phyloP scores from a whole-genome alignment of 2,329 filamentous ascomycete genomes.

The Magnaporthales sp. region DNA sequence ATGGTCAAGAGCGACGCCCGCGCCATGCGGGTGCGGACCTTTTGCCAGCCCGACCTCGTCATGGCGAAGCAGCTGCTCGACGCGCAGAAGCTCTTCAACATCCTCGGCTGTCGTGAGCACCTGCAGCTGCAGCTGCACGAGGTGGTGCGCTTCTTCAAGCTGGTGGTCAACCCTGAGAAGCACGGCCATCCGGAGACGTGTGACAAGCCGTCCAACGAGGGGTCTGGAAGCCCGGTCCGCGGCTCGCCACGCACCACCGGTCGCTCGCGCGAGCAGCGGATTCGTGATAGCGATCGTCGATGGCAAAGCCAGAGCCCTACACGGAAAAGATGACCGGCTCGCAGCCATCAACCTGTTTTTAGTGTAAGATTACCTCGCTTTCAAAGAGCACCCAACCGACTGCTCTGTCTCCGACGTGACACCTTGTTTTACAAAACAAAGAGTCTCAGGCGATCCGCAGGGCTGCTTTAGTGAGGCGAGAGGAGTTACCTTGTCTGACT shows the following conservation, averaged over 20 bases:
- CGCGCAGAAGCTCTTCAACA: slow-evolving; percentile 38
- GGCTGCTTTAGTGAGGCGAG: background rate
- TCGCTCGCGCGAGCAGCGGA: background rate
- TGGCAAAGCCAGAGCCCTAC: background rate
- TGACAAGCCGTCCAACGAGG: background rate
- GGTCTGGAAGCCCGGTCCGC: background rate
- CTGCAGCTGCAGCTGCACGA: slow-evolving; percentile 39
- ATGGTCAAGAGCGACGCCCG: slow-evolving; percentile 44
- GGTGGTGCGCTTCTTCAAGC: slow-evolving; percentile 45
- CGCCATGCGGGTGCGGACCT: slow-evolving; percentile 43
- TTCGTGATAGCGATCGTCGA: background rate
- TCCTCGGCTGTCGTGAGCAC: slow-evolving; percentile 34
- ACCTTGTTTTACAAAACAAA: background rate
- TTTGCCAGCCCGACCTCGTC: slow-evolving; percentile 49
- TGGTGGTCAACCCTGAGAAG: slow-evolving; percentile 38
- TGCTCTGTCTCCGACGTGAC: background rate
- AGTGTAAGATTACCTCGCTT: background rate
- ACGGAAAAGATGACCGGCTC: background rate
- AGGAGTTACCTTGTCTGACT: background rate
- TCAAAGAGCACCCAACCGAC: background rate
- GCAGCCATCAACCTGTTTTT: background rate
- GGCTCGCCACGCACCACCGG: background rate
- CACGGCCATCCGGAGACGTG: slow-evolving; percentile 7
- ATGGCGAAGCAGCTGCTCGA: slow-evolving; percentile 50
- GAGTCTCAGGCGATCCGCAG: background rate